These are phyloP conservation scores for Dianthus caryophyllus DNA, from an alignment of 148 eudicot species.

Conservation along the genomic window DNA sequence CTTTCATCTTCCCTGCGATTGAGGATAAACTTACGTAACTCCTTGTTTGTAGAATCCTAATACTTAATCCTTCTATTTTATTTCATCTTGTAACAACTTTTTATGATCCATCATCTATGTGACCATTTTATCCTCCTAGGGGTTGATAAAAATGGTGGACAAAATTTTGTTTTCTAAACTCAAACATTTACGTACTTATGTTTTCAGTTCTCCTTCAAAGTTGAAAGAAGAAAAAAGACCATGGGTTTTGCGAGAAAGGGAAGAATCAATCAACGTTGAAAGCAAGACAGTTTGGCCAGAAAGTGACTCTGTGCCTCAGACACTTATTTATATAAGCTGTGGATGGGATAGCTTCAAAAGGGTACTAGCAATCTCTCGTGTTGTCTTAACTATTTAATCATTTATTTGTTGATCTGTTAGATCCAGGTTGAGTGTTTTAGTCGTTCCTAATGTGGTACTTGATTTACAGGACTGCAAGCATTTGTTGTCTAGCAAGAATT, in stretches of 20 bases:
- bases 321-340: constrained; percentile 88
- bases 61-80: neutral
- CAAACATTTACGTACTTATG: no score
- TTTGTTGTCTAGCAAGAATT: constrained; percentile 69
- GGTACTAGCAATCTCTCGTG: constrained; percentile 35
- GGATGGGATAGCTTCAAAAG: constrained; percentile 96
- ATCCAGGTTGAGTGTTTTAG: neutral
- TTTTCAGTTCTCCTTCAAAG: constrained; percentile 43
- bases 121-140: no score
- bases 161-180: no score
- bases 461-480: constrained; percentile 62
- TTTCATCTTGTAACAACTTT: no score
- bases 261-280: constrained; percentile 54
- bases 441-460: constrained; percentile 18
- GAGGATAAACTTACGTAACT: neutral
- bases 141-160: no score
- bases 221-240: constrained; percentile 82
- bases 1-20: constrained; percentile 13
- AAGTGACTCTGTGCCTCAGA: constrained; percentile 59
- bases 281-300: constrained; percentile 50
- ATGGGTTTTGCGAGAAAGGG: constrained; percentile 88
- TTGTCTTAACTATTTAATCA: constrained; percentile 2
- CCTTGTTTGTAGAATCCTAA: neutral
- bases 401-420: constrained; percentile 1
- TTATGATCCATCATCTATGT: no score